Evolutionary conservation across 495 filamentous ascomycete genomes (phyloP).

Genomic region (Amniculicola lignicola): DNA sequence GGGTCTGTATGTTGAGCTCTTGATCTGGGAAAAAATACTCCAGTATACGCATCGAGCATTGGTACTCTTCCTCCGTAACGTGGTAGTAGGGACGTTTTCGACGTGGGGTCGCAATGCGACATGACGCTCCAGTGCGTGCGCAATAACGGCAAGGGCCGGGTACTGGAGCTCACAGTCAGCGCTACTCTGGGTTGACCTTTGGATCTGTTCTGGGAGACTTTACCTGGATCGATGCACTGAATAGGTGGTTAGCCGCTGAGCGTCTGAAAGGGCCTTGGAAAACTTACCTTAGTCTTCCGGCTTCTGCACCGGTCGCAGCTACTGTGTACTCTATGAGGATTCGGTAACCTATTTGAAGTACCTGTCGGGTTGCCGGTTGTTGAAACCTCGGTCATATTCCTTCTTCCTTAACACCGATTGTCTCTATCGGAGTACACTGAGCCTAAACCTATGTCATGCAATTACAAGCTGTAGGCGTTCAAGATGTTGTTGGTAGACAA

Average conservation of each 20-base stretch:
- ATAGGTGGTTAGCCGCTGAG: conserved; percentile 10
- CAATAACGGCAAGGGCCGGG: conserved; percentile 30
- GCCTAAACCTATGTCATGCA: conserved; percentile 14
- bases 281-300: conserved; percentile 26
- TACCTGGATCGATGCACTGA: conserved; percentile 31
- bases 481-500: conserved; percentile 3
- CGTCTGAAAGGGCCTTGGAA: not conserved
- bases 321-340: conserved; percentile 19
- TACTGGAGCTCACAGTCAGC: conserved; percentile 15
- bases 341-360: conserved; percentile 9
- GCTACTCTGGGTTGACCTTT: not conserved
- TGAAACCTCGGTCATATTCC: conserved; percentile 10
- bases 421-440: too few species aligned
- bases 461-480: not conserved
- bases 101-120: conserved; percentile 25
- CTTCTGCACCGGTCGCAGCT: conserved; percentile 31
- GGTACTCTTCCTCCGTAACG: conserved; percentile 32
- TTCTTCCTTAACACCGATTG: too few species aligned
- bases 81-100: conserved; percentile 30
- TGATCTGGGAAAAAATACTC: conserved; percentile 31
- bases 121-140: conserved; percentile 22
- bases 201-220: not conserved
- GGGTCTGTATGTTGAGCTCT: conserved; percentile 21
- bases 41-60: conserved; percentile 29
- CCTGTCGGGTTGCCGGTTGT: not conserved